These are phyloP conservation scores for Aspergillus candidus DNA, from an alignment of 2,329 filamentous ascomycete species.

Conservation along the genomic window DNA sequence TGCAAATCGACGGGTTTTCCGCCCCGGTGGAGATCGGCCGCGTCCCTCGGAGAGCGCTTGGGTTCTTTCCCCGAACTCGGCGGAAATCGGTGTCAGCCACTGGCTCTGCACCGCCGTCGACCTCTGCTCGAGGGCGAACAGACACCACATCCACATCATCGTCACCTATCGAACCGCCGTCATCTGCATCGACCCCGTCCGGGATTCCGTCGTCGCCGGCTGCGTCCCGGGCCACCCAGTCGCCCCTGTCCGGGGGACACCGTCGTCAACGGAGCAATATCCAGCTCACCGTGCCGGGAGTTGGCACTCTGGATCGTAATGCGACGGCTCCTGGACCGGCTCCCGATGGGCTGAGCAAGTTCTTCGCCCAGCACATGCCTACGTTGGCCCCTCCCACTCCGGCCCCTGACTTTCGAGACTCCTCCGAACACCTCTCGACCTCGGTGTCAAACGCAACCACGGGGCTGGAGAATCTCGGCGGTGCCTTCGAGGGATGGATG, in stretches of 20 bases:
- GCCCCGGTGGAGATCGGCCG: conserved; percentile 79
- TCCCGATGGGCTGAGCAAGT: conserved; percentile 74
- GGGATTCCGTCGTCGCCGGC: conserved; percentile 15
- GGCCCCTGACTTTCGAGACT: conserved; percentile 47
- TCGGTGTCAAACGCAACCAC: conserved; percentile 31
- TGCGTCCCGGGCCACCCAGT: conserved; percentile 19
- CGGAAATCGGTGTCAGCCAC: conserved; percentile 69
- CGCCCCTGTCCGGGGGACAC: conserved; percentile 32
- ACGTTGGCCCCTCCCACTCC: conserved; percentile 61
- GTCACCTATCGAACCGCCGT: conserved; percentile 22
- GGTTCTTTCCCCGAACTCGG: conserved; percentile 84
- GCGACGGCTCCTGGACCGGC: conserved; percentile 59
- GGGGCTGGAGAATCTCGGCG: conserved; percentile 73
- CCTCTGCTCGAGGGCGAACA: conserved; percentile 27
- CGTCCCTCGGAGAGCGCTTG: conserved; percentile 70
- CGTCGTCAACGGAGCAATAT: conserved; percentile 36
- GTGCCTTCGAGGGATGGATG: conserved; percentile 85
- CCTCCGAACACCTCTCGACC: conserved; percentile 32
- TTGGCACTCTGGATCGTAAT: conserved; percentile 68
- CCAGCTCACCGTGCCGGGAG: conserved; percentile 77
- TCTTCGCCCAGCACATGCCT: conserved; percentile 77
- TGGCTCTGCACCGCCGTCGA: conserved; percentile 48
- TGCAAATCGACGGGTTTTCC: conserved; percentile 65
- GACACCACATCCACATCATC: conserved; percentile 22
- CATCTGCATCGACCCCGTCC: conserved; percentile 25